A percentile compares a stretch with the other conserved stretches of the same genome.
Conservation (phyloP, 768 basidiomycete species). For the Chalciporus pseudorubinellus region DNA sequence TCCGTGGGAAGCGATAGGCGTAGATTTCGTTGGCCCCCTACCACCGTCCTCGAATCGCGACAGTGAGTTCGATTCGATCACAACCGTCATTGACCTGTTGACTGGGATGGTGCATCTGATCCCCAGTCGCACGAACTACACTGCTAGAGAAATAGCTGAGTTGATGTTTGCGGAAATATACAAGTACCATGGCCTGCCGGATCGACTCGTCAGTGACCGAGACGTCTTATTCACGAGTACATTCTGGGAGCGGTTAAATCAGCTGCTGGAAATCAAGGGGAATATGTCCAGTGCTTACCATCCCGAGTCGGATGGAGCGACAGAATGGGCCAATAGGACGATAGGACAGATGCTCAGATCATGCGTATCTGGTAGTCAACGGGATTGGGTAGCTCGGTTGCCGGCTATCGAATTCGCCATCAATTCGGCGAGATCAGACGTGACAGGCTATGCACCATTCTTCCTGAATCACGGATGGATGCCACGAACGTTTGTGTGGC, state of each 20-base stretch:
- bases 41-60: conserved; percentile 17
- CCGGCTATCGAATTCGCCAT: too few species aligned
- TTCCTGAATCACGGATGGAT: conserved; percentile 7
- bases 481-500: conserved; percentile 20
- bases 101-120: conserved; percentile 26
- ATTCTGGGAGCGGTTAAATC: conserved; percentile 24
- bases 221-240: conserved; percentile 24
- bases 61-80: too few species aligned
- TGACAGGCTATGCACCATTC: conserved; percentile 22
- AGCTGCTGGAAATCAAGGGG: conserved; percentile 6
- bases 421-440: conserved; percentile 15
- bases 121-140: conserved; percentile 22
- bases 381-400: conserved; percentile 25
- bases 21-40: conserved; percentile 41
- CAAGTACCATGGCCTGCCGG: conserved; percentile 22
- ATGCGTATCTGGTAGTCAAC: conserved; percentile 8
- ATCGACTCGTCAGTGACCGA: conserved; percentile 20
- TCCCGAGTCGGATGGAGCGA: conserved; percentile 26
- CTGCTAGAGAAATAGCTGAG: conserved; percentile 34
- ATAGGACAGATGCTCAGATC: conserved; percentile 10
- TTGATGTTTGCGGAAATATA: conserved; percentile 36
- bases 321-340: conserved; percentile 20
- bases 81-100: conserved; percentile 21
- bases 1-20: conserved; percentile 38
- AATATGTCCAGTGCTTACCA: conserved; percentile 28